Conservation (phyloP, 768 basidiomycete species). For the Naganishia vaughanmartiniae region DNA sequence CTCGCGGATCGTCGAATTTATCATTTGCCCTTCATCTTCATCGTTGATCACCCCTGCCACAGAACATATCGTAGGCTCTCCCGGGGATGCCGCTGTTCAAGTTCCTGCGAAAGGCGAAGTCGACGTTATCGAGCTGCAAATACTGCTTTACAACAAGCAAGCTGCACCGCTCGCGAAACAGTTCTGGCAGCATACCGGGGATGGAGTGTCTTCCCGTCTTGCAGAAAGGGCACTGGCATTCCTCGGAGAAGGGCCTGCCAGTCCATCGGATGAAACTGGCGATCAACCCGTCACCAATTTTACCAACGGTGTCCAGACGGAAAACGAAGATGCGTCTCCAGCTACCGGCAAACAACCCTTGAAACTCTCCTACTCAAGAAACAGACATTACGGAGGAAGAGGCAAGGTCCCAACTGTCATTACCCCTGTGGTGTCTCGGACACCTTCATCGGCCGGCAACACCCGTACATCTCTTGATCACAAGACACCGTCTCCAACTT, state of each 20-base stretch:
- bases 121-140: conserved; percentile 66
- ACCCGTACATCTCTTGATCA: background rate
- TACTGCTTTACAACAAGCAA: conserved; percentile 70
- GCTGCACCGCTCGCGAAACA: conserved; percentile 70
- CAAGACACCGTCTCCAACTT: background rate
- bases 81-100: conserved; percentile 26
- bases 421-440: conserved; percentile 1
- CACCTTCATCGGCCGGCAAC: conserved; percentile 12
- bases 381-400: conserved; percentile 45
- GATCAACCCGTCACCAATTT: conserved; percentile 22
- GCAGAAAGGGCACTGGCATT: conserved; percentile 78
- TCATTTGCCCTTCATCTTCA: conserved; percentile 60
- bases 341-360: conserved; percentile 20
- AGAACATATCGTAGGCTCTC: conserved; percentile 9
- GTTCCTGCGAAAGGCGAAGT: conserved; percentile 29
- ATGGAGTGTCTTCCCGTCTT: conserved; percentile 81
- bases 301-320: conserved; percentile 17
- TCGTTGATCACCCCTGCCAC: conserved; percentile 33
- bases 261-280: conserved; percentile 10
- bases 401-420: conserved; percentile 9
- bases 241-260: conserved; percentile 57
- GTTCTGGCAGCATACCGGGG: conserved; percentile 94
- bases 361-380: conserved; percentile 41
- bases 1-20: conserved; percentile 61
- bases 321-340: conserved; percentile 18